Evolutionary conservation across 2,329 filamentous ascomycete genomes (phyloP).

Genomic region (Xylogone sp.): DNA sequence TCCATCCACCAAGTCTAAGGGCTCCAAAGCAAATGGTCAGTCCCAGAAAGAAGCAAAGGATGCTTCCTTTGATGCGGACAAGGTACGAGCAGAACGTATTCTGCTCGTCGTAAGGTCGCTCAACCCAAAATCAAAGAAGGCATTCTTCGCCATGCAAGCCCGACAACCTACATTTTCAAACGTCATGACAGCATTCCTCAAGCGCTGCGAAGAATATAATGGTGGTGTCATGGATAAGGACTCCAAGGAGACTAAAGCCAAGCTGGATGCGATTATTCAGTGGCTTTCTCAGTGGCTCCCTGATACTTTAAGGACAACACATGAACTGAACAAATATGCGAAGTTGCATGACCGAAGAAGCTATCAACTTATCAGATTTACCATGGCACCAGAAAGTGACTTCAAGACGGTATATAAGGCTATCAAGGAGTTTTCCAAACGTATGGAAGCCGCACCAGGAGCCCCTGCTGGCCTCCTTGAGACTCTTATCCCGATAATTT

Average conservation of each 20-base stretch:
- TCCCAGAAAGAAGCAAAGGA: conserved; percentile 40
- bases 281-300: conserved; percentile 73
- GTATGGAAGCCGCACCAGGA: conserved; percentile 65
- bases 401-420: conserved; percentile 89
- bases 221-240: conserved; percentile 77
- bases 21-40: conserved; percentile 57
- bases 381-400: conserved; percentile 80
- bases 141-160: conserved; percentile 82
- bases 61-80: conserved; percentile 60
- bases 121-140: conserved; percentile 73
- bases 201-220: conserved; percentile 85
- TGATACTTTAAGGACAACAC: conserved; percentile 66
- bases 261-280: conserved; percentile 68
- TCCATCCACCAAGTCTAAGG: conserved; percentile 64
- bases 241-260: conserved; percentile 61
- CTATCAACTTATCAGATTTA: conserved; percentile 85
- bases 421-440: conserved; percentile 83
- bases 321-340: conserved; percentile 85
- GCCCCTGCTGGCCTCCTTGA: conserved; percentile 63
- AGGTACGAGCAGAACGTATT: conserved; percentile 78
- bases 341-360: conserved; percentile 85
- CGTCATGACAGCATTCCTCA: conserved; percentile 72
- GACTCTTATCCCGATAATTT: conserved; percentile 77
- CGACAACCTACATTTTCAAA: conserved; percentile 72
- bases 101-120: conserved; percentile 77